Base-by-base conservation (phyloP, 176 grass and related monocot genomes). In the Dactylis glomerata region DNA sequence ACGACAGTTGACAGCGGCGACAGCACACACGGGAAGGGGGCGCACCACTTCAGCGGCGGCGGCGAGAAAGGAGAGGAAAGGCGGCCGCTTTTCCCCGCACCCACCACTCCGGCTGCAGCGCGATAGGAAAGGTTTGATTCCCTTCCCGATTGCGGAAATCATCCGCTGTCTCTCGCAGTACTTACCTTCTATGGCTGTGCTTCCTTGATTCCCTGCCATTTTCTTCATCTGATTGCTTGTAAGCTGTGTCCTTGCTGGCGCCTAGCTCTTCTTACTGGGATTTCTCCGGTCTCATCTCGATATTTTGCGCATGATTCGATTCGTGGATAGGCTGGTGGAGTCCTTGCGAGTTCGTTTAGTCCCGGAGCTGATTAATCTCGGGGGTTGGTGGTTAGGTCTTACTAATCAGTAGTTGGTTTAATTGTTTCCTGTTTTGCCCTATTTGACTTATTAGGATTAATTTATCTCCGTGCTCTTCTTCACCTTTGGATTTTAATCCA, bases 51-150 rank as follows among this genome's bases (percentile, higher is more conserved):
- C 76, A 12, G 26, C 61, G 77, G 79, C 40, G 83, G 83, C 50
- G 76, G 69, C 27, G 68, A 34, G 22, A 87, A 82, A 76, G 34
- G 66, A 51, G 34, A 44, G 44, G 22, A 58, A 83, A 83, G 66
- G 80, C 75, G 75, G 57, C 67, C 54, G 65, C 89, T 84, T 83
- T 59, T 72, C 36, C 31, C 67, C 52, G 45, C 59, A 57, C 70
- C 49, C 40, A 58, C 38, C 23, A 6, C 34, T 38, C 54, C 45
- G 87, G 26, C 76, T 12, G 55, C 67, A 73, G 24, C n/a, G 46
- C 58, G 47, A 46, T 20, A 69, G 59, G 81, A 74, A 79, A 88
- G 87, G 81, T 84, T 31, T 26, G 41, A 73, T 79, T 84, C 75
- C 1, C 11, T 81, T 30, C 45, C 20, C 28, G n/a, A 22, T 24